Base-by-base conservation (phyloP, 352 stramenopile species). In the Pythium aquatile region DNA sequence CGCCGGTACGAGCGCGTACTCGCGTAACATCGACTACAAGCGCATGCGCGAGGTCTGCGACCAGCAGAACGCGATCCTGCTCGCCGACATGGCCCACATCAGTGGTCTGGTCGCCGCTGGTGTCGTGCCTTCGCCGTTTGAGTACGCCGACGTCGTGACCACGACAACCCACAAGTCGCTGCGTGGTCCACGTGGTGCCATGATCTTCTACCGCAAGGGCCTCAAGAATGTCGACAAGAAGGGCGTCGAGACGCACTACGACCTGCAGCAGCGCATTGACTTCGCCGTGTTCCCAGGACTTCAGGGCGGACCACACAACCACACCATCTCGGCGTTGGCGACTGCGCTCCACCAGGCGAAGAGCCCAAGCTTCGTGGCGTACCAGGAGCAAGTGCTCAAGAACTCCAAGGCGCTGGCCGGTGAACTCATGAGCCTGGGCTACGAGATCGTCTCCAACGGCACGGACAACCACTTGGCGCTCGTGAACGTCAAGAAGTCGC, bases 91-190 rank as follows among this genome's bases (percentile, higher is more conserved):
- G 98, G 98, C 98, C 32, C 98, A 99, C 83, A 99, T 99, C 81
- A 98, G 89, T 28, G 98, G 98, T 42, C 85, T 99, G 26, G 96
- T 99, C 42, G 91, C 97, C 7, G 90, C 87, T 20, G 90, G 96
- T 46, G 95, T 98, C 9, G 97, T 99, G 60, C 97, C 97, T 1
- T 97, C 91, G 29, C 98, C 97, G 28, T 99, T 99, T 66, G 91
- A 98, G 52, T 97, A 96, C 72, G 93, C 94, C 1, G 98, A 99
- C 75, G 97, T 99, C 52, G 98, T 99, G 33, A 99, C 97, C 35
- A 99, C 98, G 16, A 99, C 98, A 40, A 99, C 97, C 44, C 98
- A 99, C 89, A 99, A 99, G 84, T 99, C 93, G 63, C 86, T 99
- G 28, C 88, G 98, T 63, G 98, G 98, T 37, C 98, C 98, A 10